Percentiles rank a stretch among this genome's conserved stretches.
These are phyloP conservation scores for Linnemannia hyalina DNA, from an alignment of 192 early-diverging fungal genomes.

Conservation along the genomic window DNA sequence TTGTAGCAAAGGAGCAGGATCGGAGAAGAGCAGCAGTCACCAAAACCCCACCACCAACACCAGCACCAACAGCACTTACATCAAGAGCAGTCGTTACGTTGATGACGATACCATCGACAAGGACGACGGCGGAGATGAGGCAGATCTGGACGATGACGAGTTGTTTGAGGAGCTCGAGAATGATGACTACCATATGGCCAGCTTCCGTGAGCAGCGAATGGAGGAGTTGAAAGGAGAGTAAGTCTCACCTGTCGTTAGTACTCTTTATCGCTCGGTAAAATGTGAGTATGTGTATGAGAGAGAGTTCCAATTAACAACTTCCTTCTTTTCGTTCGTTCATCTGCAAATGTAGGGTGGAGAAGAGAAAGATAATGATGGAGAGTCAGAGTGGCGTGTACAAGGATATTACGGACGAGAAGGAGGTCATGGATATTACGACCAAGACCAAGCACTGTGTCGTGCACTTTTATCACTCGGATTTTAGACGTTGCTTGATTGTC, in stretches of 20 bases:
- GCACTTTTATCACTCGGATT: constrained; percentile 95
- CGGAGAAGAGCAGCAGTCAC: constrained; percentile 5
- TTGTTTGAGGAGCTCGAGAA: constrained; percentile 89
- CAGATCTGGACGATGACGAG: constrained; percentile 78
- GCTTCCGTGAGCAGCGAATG: constrained; percentile 86
- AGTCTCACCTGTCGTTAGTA: constrained; percentile 15
- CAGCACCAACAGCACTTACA: not conserved
- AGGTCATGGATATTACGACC: constrained; percentile 85
- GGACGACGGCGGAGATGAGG: constrained; percentile 60
- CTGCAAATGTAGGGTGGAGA: constrained; percentile 64
- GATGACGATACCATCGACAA: constrained; percentile 44
- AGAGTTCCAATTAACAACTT: not conserved
- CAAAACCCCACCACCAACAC: not conserved
- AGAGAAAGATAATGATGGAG: constrained; percentile 71
- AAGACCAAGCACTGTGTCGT: constrained; percentile 76
- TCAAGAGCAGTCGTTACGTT: constrained; percentile 18
- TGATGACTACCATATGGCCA: constrained; percentile 80
- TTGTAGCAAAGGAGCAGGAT: not conserved
- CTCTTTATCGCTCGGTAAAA: not conserved
- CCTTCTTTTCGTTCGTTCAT: not conserved
- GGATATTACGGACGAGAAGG: constrained; percentile 84
- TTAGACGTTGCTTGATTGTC: constrained; percentile 93
- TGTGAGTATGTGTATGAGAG: too few relatives aligned
- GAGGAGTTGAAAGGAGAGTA: constrained; percentile 90
- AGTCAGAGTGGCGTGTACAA: constrained; percentile 82